These are phyloP conservation scores for Solanum commersonii DNA, from an alignment of 257 asterid species.

Conservation along the genomic window DNA sequence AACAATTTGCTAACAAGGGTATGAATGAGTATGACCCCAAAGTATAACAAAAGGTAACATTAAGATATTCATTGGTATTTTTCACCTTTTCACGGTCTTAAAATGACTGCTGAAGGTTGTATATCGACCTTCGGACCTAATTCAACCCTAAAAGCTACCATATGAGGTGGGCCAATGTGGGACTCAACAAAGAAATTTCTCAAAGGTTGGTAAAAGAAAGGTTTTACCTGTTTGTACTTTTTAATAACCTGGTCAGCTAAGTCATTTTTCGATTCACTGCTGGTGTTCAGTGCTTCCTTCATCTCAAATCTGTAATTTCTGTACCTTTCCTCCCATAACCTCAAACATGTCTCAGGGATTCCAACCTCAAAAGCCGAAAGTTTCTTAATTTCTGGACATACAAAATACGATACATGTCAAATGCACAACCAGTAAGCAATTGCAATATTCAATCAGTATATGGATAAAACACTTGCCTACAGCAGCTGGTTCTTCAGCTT, in stretches of 20 bases:
- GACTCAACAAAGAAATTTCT: neutral
- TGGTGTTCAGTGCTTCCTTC: conserved; percentile 20
- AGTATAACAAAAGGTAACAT: neutral
- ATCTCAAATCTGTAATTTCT: conserved; percentile 37
- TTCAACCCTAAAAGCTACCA: neutral
- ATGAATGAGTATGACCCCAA: neutral
- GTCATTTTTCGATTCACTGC: conserved; percentile 21
- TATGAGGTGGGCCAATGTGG: neutral
- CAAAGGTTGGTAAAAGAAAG: neutral
- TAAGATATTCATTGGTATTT: neutral
- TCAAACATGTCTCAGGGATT: conserved; percentile 12
- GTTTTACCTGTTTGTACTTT: conserved; percentile 53
- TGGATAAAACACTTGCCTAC: conserved; percentile 23
- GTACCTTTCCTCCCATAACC: conserved; percentile 36
- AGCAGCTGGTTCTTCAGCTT: conserved; percentile 6
- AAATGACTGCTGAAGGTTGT: neutral
- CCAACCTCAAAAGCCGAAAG: conserved; percentile 29
- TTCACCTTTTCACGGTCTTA: neutral
- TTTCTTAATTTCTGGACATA: conserved; percentile 40
- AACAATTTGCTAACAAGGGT: neutral
- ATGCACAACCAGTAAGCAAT: neutral
- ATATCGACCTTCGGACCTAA: neutral
- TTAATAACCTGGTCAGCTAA: conserved; percentile 44
- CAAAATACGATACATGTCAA: neutral
- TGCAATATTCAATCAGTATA: neutral